These are phyloP conservation scores for Capronia epimyces DNA, from an alignment of 2,329 filamentous ascomycete species.

Conservation along the genomic window DNA sequence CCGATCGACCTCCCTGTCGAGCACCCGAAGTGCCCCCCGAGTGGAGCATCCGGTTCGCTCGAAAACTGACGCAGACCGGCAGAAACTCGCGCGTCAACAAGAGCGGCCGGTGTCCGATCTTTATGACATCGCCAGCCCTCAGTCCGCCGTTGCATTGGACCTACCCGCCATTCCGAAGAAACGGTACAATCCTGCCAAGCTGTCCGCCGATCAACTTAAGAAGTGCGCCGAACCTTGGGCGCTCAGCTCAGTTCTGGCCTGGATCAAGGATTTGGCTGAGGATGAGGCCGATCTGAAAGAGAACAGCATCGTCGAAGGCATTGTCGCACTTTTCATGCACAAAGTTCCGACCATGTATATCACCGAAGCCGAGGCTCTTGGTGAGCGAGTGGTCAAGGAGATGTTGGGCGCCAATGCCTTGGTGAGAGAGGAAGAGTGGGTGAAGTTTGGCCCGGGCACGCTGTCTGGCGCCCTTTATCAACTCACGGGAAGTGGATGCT, in stretches of 20 bases:
- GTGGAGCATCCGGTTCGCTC: slow-evolving; percentile 80
- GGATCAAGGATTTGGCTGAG: slow-evolving; percentile 84
- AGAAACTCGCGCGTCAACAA: slow-evolving; percentile 48
- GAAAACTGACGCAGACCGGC: slow-evolving; percentile 81
- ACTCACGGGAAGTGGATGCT: slow-evolving; percentile 84
- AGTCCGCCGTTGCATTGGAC: slow-evolving; percentile 62
- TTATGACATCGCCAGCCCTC: slow-evolving; percentile 51
- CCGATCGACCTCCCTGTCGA: slow-evolving; percentile 76
- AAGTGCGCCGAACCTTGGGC: slow-evolving; percentile 90
- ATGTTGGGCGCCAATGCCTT: slow-evolving; percentile 77
- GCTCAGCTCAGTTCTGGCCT: slow-evolving; percentile 75
- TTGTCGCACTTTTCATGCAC: slow-evolving; percentile 82
- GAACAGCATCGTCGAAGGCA: slow-evolving; percentile 77
- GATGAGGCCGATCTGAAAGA: slow-evolving; percentile 83
- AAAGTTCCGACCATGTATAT: slow-evolving; percentile 99
- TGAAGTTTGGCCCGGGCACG: slow-evolving; percentile 76
- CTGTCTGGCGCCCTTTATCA: slow-evolving; percentile 92
- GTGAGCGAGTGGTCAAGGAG: slow-evolving; percentile 66
- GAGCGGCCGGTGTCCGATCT: slow-evolving; percentile 46
- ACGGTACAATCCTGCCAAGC: slow-evolving; percentile 79
- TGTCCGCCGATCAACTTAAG: slow-evolving; percentile 73
- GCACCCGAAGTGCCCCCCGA: slow-evolving; percentile 72
- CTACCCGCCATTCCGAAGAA: slow-evolving; percentile 77
- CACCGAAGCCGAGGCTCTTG: slow-evolving; percentile 85
- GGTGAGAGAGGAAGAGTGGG: slow-evolving; percentile 91